phyloP scores from a whole-genome alignment of 1,284 basidiomycete genomes.

The Trichosporon sp. region DNA sequence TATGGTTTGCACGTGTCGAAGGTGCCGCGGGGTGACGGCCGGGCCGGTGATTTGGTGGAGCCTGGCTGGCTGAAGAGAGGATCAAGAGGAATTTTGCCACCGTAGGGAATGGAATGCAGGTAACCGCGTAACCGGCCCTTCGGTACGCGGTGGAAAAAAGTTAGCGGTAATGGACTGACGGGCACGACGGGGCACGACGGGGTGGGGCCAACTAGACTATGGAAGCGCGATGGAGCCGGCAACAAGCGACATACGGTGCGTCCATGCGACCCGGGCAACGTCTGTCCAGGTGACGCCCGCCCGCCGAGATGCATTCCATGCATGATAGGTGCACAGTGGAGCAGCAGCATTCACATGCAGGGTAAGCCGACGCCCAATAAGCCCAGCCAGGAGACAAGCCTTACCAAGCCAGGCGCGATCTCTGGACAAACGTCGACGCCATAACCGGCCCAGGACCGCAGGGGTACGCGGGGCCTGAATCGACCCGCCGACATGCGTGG shows the following conservation, averaged over 20 bases:
- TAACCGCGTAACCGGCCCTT: no score
- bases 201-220: not conserved
- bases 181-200: no score
- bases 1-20: no score
- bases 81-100: no score
- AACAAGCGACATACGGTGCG: not conserved
- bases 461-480: conserved; percentile 1
- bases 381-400: no score
- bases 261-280: not conserved
- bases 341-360: not conserved
- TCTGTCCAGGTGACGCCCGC: not conserved
- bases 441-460: not conserved
- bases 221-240: not conserved
- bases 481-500: not conserved
- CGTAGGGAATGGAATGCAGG: no score
- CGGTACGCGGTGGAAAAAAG: no score
- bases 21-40: no score
- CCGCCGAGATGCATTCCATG: not conserved
- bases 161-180: no score
- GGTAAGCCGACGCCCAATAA: not conserved
- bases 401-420: not conserved
- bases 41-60: no score
- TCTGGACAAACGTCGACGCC: not conserved
- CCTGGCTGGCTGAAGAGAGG: no score
- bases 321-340: not conserved